phyloP scores from a whole-genome alignment of 306 rosid genomes.

The Vicia sativa region DNA sequence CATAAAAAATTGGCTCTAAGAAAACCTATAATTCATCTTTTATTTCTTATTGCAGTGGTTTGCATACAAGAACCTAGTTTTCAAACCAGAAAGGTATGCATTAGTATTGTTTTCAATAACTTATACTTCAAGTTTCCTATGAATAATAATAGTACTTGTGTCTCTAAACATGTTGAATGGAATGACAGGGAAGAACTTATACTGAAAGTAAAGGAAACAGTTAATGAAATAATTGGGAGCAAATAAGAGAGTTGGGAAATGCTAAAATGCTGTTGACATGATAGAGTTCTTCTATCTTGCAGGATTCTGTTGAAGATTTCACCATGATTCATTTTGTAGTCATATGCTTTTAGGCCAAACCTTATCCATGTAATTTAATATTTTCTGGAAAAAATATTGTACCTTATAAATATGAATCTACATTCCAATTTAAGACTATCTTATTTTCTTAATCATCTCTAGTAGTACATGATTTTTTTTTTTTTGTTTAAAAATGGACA shows the following conservation, averaged over 20 bases:
- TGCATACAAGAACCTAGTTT: slow-evolving; percentile 69
- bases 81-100: slow-evolving; percentile 79
- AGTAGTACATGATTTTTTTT: no score
- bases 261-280: slow-evolving; percentile 42
- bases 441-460: slow-evolving; percentile 25
- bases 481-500: no score
- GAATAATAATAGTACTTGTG: slow-evolving; percentile 9
- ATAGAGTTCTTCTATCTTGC: slow-evolving; percentile 44
- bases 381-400: slow-evolving; percentile 35
- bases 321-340: slow-evolving; percentile 43
- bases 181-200: slow-evolving; percentile 72
- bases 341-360: slow-evolving; percentile 45
- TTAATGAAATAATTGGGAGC: slow-evolving; percentile 70
- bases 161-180: slow-evolving; percentile 15
- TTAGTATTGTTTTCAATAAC: slow-evolving; percentile 22
- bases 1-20: neutral
- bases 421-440: slow-evolving; percentile 28
- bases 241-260: slow-evolving; percentile 50
- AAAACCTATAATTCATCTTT: neutral
- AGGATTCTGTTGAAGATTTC: slow-evolving; percentile 48
- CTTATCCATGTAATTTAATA: slow-evolving; percentile 46
- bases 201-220: slow-evolving; percentile 61
- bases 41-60: slow-evolving; percentile 69
- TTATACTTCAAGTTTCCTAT: neutral
- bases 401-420: slow-evolving; percentile 31